Conservation (phyloP, 768 basidiomycete genomes). For the Jaapia argillacea region DNA sequence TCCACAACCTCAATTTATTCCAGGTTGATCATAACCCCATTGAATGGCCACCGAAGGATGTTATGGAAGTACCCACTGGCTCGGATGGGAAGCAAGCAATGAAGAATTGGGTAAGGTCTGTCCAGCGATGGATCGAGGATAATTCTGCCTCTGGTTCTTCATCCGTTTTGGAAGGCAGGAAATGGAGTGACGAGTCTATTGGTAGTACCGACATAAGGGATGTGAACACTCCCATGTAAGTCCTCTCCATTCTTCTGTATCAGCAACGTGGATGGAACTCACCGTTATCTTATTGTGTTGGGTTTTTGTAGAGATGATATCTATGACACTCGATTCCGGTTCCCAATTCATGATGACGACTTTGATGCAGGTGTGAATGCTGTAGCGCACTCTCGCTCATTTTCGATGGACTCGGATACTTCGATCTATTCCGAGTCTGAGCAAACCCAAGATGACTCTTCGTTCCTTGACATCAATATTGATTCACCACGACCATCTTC, state of each 20-base stretch:
- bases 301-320: neutral
- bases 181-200: conserved; percentile 40
- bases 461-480: neutral
- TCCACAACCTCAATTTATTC: conserved; percentile 64
- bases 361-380: neutral
- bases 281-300: no score
- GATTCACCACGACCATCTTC: conserved; percentile 5
- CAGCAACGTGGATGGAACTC: no score
- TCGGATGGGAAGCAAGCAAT: conserved; percentile 38
- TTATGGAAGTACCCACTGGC: conserved; percentile 35
- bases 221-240: no score
- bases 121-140: conserved; percentile 71
- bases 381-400: conserved; percentile 38
- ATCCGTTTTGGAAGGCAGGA: conserved; percentile 16
- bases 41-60: conserved; percentile 75
- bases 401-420: conserved; percentile 50
- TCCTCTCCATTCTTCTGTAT: no score
- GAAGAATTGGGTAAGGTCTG: conserved; percentile 58
- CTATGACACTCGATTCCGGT: neutral
- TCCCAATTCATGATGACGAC: neutral
- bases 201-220: no score
- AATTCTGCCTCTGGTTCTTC: conserved; percentile 30
- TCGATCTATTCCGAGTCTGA: conserved; percentile 36
- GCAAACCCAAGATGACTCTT: neutral
- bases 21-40: conserved; percentile 89